phyloP scores from a whole-genome alignment of 2,329 filamentous ascomycete species.

The Pseudogymnoascus sp. region DNA sequence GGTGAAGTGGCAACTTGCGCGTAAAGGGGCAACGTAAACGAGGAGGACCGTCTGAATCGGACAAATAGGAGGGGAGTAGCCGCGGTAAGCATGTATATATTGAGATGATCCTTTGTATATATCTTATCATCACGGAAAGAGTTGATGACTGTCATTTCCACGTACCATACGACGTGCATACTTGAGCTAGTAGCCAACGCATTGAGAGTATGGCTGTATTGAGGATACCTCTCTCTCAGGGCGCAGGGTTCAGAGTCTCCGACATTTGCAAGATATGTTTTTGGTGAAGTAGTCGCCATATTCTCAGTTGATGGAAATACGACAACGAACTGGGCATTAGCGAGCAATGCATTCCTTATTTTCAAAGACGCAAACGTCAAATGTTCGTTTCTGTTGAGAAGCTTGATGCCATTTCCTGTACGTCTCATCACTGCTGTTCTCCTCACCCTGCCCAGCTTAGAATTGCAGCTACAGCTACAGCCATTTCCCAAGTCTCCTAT shows the following conservation, averaged over 20 bases:
- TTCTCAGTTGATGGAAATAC: background rate
- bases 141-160: background rate
- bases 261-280: background rate
- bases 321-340: background rate
- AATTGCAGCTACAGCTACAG: background rate
- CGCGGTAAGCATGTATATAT: background rate
- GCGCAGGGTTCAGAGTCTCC: background rate
- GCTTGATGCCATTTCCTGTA: background rate
- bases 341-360: background rate
- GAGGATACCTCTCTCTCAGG: background rate
- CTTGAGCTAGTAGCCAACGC: background rate
- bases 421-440: background rate
- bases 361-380: background rate
- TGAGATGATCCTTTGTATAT: constrained; percentile 4
- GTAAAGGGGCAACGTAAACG: background rate
- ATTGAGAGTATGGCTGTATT: background rate
- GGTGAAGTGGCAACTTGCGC: constrained; percentile 19
- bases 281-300: background rate
- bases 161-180: background rate
- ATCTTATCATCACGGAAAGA: background rate
- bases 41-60: background rate
- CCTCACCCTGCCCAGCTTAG: background rate
- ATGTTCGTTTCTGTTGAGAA: background rate
- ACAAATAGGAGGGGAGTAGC: background rate
- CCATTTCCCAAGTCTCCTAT: background rate